Evolutionary conservation across 2,329 filamentous ascomycete genomes (phyloP), one percentile per base, ranked within the genome.

Genomic region (Thermoascus crustaceus): DNA sequence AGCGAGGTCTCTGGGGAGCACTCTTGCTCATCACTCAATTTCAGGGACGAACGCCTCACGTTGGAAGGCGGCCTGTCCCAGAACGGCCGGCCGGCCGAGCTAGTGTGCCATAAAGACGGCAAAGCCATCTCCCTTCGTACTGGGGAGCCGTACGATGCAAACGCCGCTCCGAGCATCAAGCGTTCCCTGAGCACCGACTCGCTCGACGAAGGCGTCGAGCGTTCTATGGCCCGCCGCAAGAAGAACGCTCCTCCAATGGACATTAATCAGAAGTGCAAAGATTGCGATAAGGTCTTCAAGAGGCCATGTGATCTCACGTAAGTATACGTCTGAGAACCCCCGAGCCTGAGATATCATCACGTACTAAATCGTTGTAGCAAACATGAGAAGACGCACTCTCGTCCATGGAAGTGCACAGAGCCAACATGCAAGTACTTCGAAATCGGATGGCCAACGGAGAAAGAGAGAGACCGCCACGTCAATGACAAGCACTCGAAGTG

Each of bases 321-420:
- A 48, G 60, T 54, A 8, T 17, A 29, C 32, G 7, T 17, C 18
- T 20, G 24, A 13, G 6, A 13, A 13, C 31, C n/a, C 7, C 14
- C 13, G 9, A n/a, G n/a, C n/a, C n/a, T n/a, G n/a, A n/a, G n/a
- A n/a, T 20, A 18, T 35, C 20, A 11, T 33, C 24, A 16, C 32
- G 7, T 27, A 25, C 34, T 51, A 40, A 48, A 33, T 8, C 20
- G 4, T 24, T n/a, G 3, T 25, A 64, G 61, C 47, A 96, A 96
- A 71, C 91, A 98, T 64, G 84, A 94, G 67, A 98, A 96, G 72
- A 96, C 89, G 0, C 91, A 98, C 61, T 87, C 85, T 37, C 84
- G 91, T 22, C 91, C 89, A 7, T 95, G 85, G 83, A 98, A 98
- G 69, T 98, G 91, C 63, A 75, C 79, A 5, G 70, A 85, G 14